Evolutionary conservation across 495 filamentous ascomycete species (phyloP).

Genomic region (Astrothelium macrocarpum): DNA sequence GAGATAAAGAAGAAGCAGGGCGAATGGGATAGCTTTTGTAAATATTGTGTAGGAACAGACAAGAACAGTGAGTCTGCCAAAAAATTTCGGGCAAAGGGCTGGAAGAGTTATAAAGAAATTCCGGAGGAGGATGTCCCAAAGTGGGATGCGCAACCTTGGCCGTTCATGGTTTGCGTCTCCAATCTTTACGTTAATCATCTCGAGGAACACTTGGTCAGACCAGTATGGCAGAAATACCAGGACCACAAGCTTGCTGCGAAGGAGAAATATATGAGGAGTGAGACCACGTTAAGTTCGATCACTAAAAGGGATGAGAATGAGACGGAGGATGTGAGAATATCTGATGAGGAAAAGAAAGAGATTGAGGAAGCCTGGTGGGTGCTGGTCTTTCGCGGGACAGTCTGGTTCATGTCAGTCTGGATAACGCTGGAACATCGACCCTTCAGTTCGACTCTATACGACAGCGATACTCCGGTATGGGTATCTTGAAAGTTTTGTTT

Average conservation of each 20-base stretch:
- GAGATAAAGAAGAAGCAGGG: neutral
- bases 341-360: neutral
- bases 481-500: slow-evolving; percentile 6
- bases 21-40: neutral
- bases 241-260: neutral
- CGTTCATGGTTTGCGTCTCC: neutral
- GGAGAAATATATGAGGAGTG: neutral
- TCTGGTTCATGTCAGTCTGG: slow-evolving; percentile 4
- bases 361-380: slow-evolving; percentile 5
- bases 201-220: neutral
- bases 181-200: slow-evolving; percentile 1
- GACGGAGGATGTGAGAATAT: neutral
- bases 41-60: neutral
- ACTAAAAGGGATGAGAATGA: neutral
- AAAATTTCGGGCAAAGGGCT: neutral
- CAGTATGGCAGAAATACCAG: neutral
- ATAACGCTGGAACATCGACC: neutral
- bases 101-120: neutral
- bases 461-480: slow-evolving; percentile 1
- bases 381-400: neutral
- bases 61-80: neutral
- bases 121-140: neutral
- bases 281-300: neutral
- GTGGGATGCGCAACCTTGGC: neutral
- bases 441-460: neutral